phyloP scores from a whole-genome alignment of 1,284 basidiomycete species.

The Fistulinella cinereoalba region DNA sequence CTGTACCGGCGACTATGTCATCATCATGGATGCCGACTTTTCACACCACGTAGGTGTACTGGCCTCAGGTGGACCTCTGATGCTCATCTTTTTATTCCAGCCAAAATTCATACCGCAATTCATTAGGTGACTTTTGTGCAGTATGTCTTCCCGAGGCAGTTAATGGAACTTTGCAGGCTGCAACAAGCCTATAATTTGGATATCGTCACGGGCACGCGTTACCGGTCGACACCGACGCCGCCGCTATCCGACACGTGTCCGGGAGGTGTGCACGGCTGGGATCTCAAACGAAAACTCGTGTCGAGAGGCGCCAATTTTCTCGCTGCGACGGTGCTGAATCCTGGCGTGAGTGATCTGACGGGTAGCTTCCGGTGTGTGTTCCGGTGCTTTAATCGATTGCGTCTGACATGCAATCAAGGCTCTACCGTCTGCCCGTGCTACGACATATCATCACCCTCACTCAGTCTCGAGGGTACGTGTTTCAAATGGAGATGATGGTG shows the following conservation, averaged over 20 bases:
- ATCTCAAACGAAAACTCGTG: slow-evolving; percentile 82
- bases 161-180: slow-evolving; percentile 43
- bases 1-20: slow-evolving; percentile 89
- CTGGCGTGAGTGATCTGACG: slow-evolving; percentile 84
- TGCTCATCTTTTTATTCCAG: slow-evolving; percentile 38
- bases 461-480: slow-evolving; percentile 87
- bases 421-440: slow-evolving; percentile 77
- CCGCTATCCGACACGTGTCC: slow-evolving; percentile 50
- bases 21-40: slow-evolving; percentile 97
- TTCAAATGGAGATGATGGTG: slow-evolving; percentile 98
- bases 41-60: slow-evolving; percentile 77
- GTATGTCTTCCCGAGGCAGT: neutral
- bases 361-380: slow-evolving; percentile 75
- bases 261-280: slow-evolving; percentile 89
- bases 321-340: slow-evolving; percentile 76
- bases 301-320: slow-evolving; percentile 85
- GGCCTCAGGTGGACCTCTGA: neutral
- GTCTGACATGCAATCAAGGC: slow-evolving; percentile 40
- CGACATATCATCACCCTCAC: slow-evolving; percentile 80
- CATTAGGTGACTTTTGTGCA: slow-evolving; percentile 54
- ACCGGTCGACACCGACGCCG: slow-evolving; percentile 58
- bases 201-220: slow-evolving; percentile 92
- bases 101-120: slow-evolving; percentile 90
- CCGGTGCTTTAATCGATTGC: neutral
- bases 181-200: slow-evolving; percentile 82